Conservation (phyloP, 2,329 filamentous ascomycete species). For the Elsinoe arachidis region DNA sequence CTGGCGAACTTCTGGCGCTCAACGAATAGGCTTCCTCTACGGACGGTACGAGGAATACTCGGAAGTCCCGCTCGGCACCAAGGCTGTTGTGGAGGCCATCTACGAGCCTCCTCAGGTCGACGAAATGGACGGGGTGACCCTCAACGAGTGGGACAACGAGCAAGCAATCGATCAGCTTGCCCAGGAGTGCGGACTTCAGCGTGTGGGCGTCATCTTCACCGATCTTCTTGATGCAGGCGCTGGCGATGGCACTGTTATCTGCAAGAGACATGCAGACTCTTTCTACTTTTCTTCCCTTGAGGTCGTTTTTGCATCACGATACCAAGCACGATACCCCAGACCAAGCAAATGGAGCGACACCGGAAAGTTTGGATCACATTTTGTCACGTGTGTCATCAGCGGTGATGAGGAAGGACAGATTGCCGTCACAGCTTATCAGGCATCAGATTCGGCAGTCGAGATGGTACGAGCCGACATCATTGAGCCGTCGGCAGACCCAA, state of each 20-base stretch:
- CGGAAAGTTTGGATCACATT: conserved; percentile 87
- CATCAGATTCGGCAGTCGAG: conserved; percentile 88
- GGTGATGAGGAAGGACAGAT: conserved; percentile 86
- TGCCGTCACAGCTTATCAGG: conserved; percentile 83
- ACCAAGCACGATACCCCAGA: conserved; percentile 83
- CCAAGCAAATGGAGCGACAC: conserved; percentile 95
- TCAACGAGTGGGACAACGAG: conserved; percentile 79
- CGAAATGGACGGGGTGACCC: conserved; percentile 78
- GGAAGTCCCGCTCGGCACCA: conserved; percentile 86
- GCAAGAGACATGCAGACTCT: conserved; percentile 91
- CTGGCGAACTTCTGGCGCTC: conserved; percentile 77
- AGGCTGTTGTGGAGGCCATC: conserved; percentile 92
- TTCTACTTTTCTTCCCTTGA: conserved; percentile 91
- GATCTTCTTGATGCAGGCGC: conserved; percentile 67
- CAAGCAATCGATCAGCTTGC: conserved; percentile 73
- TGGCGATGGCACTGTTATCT: conserved; percentile 78
- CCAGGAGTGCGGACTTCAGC: conserved; percentile 72
- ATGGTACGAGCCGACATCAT: conserved; percentile 95
- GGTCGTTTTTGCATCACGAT: conserved; percentile 75
- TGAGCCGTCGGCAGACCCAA: conserved; percentile 87
- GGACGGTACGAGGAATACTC: conserved; percentile 84
- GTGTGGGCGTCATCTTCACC: conserved; percentile 88
- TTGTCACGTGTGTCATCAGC: conserved; percentile 93
- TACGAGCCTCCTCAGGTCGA: conserved; percentile 91
- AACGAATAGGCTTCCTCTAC: conserved; percentile 84